Percentiles rank a stretch among this genome's conserved stretches.
Evolutionary conservation across 176 grass and related monocot species (phyloP).

Genomic region (Avena atlantica): DNA sequence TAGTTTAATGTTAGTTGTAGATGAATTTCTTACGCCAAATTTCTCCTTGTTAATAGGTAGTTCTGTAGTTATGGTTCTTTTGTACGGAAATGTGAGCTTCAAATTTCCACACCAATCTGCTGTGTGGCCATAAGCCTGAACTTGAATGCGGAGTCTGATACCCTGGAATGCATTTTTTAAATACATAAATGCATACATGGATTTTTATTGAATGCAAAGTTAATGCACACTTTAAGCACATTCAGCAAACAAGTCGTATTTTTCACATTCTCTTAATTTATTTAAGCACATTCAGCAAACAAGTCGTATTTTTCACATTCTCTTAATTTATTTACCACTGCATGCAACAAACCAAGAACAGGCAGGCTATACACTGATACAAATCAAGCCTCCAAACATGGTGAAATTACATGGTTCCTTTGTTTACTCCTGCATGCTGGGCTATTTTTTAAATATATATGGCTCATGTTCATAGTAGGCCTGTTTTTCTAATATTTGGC

Average conservation of each 20-base stretch:
- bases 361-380: neutral
- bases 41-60: slow-evolving; percentile 6
- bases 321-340: slow-evolving; percentile 22
- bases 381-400: neutral
- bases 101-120: neutral
- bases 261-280: neutral
- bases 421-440: slow-evolving; percentile 17
- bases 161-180: slow-evolving; percentile 12
- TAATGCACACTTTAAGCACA: slow-evolving; percentile 10
- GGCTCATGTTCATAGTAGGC: neutral
- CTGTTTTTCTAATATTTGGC: slow-evolving; percentile 39
- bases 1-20: neutral
- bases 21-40: neutral
- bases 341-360: slow-evolving; percentile 9
- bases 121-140: slow-evolving; percentile 9
- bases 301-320: neutral
- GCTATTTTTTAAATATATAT: slow-evolving; percentile 26
- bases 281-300: slow-evolving; percentile 1
- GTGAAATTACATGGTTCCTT: neutral
- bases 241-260: neutral
- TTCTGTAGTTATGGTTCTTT: slow-evolving; percentile 8
- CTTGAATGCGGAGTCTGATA: neutral
- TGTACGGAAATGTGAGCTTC: neutral
- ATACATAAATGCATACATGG: neutral
- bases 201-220: neutral